Evolutionary conservation across 306 rosid species (phyloP).

Genomic region (Nissolia schottii): DNA sequence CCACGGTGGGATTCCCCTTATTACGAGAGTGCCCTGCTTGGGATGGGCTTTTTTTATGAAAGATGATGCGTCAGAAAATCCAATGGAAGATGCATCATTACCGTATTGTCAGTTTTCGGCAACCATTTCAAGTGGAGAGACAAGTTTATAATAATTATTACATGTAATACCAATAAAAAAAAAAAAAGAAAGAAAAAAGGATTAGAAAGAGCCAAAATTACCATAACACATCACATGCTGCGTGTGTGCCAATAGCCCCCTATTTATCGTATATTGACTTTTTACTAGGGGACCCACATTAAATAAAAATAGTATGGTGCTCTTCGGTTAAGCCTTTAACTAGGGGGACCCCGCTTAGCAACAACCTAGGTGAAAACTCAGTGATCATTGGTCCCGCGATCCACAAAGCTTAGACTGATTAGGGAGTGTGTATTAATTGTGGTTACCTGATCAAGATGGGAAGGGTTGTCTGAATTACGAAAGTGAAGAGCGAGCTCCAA

Average conservation of each 20-base stretch:
- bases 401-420: not conserved
- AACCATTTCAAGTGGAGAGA: conserved; percentile 7
- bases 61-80: conserved; percentile 75
- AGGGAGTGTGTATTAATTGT: not conserved
- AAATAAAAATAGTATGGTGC: not conserved
- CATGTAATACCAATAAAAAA: not conserved
- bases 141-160: not conserved
- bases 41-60: conserved; percentile 36
- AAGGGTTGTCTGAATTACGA: conserved; percentile 34
- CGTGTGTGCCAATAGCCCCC: not conserved
- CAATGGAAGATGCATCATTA: conserved; percentile 66
- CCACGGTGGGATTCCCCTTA: not conserved
- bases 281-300: conserved; percentile 45
- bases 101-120: conserved; percentile 55
- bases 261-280: conserved; percentile 44
- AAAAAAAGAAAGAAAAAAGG: not conserved
- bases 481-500: conserved; percentile 79
- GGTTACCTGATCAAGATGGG: conserved; percentile 62
- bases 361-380: conserved; percentile 51
- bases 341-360: conserved; percentile 16
- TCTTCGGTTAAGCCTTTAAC: conserved; percentile 25
- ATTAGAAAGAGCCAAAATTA: not conserved
- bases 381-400: not conserved
- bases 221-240: not conserved
- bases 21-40: conserved; percentile 10